Percentiles rank a stretch among this genome's conserved stretches.
Evolutionary conservation across 169 alveolate genomes (phyloP).

Genomic region (Besnoitia besnoiti): DNA sequence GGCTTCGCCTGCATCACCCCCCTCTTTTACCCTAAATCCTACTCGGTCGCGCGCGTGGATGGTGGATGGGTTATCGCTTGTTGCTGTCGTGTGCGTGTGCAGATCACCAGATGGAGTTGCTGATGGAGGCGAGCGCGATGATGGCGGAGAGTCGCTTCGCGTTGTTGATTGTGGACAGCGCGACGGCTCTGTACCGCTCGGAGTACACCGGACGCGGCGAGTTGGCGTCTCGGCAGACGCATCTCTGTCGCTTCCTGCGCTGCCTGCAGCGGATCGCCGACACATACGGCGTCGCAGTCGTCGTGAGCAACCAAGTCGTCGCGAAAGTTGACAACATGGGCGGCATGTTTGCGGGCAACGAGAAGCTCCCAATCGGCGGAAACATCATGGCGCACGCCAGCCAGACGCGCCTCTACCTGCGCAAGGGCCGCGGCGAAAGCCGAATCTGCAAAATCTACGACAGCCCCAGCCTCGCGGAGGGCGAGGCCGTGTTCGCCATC

Average conservation of each 20-base stretch:
- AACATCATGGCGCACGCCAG: constrained; percentile 99
- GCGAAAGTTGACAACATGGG: constrained; percentile 78
- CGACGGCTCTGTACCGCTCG: constrained; percentile 97
- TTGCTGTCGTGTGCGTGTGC: too few relatives aligned
- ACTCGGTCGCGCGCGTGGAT: too few relatives aligned
- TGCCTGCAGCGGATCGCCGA: constrained; percentile 97
- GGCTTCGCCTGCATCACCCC: too few relatives aligned
- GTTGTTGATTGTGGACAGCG: constrained; percentile 95
- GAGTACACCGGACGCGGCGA: constrained; percentile 99
- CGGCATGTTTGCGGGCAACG: constrained; percentile 75
- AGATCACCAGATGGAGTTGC: constrained; percentile 96
- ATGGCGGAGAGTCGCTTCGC: constrained; percentile 97
- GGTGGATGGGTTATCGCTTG: too few relatives aligned
- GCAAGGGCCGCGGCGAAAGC: constrained; percentile 95
- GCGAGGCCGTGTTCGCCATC: constrained; percentile 95
- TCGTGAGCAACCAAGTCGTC: constrained; percentile 90
- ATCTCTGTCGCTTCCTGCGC: constrained; percentile 95
- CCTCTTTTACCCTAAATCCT: too few relatives aligned
- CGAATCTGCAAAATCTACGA: constrained; percentile 96
- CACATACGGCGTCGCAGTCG: constrained; percentile 71
- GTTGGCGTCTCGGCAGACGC: constrained; percentile 96
- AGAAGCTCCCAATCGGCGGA: constrained; percentile 96
- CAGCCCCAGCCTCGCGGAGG: constrained; percentile 98
- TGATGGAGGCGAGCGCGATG: constrained; percentile 95
- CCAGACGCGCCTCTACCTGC: constrained; percentile 93